These are phyloP conservation scores for Vigna trinervia DNA, from an alignment of 306 rosid genomes.

Conservation along the genomic window DNA sequence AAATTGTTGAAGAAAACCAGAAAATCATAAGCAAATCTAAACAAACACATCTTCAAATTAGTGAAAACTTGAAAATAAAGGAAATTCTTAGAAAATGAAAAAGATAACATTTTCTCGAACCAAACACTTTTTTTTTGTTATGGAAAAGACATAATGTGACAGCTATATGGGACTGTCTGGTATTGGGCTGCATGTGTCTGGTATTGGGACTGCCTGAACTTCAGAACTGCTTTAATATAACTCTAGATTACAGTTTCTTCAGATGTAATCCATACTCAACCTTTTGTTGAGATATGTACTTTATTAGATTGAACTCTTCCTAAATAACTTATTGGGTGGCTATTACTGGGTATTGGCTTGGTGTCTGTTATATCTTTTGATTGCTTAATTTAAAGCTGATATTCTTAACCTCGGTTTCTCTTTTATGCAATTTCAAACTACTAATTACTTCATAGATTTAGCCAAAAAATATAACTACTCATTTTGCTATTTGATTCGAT, in stretches of 20 bases:
- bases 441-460: conserved; percentile 15
- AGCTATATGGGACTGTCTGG: conserved; percentile 11
- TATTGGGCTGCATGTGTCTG: conserved; percentile 14
- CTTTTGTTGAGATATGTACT: conserved; percentile 25
- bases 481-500: conserved; percentile 37
- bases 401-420: conserved; percentile 27
- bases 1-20: too few species aligned
- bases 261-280: background rate
- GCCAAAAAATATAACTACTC: conserved; percentile 31
- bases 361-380: conserved; percentile 38
- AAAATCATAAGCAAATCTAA: too few species aligned
- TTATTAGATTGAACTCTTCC: conserved; percentile 30
- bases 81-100: too few species aligned
- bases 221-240: conserved; percentile 6
- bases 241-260: conserved; percentile 6
- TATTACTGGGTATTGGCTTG: background rate
- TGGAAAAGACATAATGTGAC: conserved; percentile 27
- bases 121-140: conserved; percentile 1
- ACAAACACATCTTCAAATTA: too few species aligned
- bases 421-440: conserved; percentile 2
- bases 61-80: too few species aligned
- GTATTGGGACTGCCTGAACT: conserved; percentile 1
- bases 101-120: too few species aligned
- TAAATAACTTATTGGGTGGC: conserved; percentile 11
- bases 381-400: conserved; percentile 35